Base-by-base conservation (phyloP, 352 stramenopile species). In the Globisporangium middletonii region DNA sequence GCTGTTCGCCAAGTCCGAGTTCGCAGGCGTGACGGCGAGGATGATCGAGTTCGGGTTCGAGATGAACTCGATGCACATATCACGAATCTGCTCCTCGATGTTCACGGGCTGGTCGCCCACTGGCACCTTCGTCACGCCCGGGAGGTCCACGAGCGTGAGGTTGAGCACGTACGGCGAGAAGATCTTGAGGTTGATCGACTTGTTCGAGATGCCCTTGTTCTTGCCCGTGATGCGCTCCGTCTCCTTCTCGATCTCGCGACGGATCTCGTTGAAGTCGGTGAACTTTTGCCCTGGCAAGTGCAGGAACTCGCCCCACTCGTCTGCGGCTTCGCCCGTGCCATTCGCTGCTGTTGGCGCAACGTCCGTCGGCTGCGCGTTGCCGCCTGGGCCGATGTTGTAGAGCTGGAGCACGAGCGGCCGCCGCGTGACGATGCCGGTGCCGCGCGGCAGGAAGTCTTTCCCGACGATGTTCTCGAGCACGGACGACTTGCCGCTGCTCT, bases 71-170 rank as follows among this genome's bases (percentile, higher is more conserved):
- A 98, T 69, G 72, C 96, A 99, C 93, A 99, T 99, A 47, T 96
- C 83, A n/a, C 95, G 90, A 74, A 99, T 99, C 73, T 99, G 97
- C 53, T 99, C 92, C 75, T 99, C 97, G 73, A 99, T 99, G 73
- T 99, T 97, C 42, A 95, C 83, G 15, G 98, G 98, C 71, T 99
- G 98, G 83, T 99, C 97, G 42, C 97, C 95, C 0, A 99, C 95
- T 3, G 97, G 94, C 53, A 99, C 96, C 59, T 97, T 98, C 33
- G 96, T 99, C 52, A 99, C 98, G 44, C 98, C 98, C 0, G 98
- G 98, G 4, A 99, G 74, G 76, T 99, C 98, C 51, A 99, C 97
- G 50, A 99, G 82, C 53, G 98, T 99, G 13, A 99, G 75, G 67
- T 98, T 98, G 19, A 99, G 81, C 53, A 99, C 97, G 55, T 97